Conservation (phyloP, 1,139 yeast species). For the Zygosaccharomyces pseudobailii region DNA sequence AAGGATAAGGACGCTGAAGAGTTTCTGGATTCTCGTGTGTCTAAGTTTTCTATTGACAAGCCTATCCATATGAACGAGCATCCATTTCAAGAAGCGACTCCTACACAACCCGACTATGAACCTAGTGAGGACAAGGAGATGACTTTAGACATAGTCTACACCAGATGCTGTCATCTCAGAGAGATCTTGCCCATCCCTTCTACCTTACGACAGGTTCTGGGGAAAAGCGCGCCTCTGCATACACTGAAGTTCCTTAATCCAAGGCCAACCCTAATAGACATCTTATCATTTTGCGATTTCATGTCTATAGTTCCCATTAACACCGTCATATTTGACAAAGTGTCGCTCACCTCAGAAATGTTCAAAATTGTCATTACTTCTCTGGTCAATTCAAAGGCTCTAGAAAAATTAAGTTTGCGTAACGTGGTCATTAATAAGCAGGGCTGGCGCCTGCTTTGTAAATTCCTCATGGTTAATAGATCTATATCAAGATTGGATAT, state of each 20-base stretch:
- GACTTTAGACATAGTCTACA: constrained; percentile 62
- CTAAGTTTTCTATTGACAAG: constrained; percentile 45
- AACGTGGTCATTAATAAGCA: constrained; percentile 67
- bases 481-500: constrained; percentile 66
- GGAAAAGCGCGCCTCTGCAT: constrained; percentile 68
- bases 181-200: constrained; percentile 76
- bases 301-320: constrained; percentile 78
- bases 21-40: constrained; percentile 34
- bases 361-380: constrained; percentile 62
- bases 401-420: constrained; percentile 71
- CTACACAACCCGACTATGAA: constrained; percentile 3
- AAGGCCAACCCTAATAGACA: constrained; percentile 84
- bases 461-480: constrained; percentile 56
- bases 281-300: constrained; percentile 83
- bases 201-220: constrained; percentile 68
- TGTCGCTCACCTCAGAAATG: constrained; percentile 76
- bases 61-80: constrained; percentile 68
- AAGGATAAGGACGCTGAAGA: constrained; percentile 8
- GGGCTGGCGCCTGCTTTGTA: constrained; percentile 75
- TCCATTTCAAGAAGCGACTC: constrained; percentile 39
- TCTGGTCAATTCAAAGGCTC: constrained; percentile 48
- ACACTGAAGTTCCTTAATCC: constrained; percentile 80
- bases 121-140: constrained; percentile 33
- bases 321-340: constrained; percentile 78
- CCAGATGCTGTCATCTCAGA: constrained; percentile 70